Base-by-base conservation (phyloP, 225 moss, liverwort and hornwort species). In the Ulota crispa region DNA sequence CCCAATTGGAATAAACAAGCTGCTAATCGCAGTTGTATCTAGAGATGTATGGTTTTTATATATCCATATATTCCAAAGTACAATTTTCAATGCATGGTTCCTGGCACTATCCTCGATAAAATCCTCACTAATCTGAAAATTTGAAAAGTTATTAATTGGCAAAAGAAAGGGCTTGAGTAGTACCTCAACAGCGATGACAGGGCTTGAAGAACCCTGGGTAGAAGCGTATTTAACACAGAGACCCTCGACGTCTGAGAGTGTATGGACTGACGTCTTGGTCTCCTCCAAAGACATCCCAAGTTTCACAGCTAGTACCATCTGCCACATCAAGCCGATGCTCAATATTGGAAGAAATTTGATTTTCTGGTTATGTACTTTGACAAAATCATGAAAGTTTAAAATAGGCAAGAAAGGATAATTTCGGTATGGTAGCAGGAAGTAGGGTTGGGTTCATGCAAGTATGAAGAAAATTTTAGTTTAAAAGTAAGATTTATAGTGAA, bases 271-370 rank as follows among this genome's bases (percentile, higher is more conserved):
- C 13, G 86, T 78, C 45, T 78, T 83, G 21, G 91, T 90, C 83
- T 91, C 94, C 69, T 87, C 61, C 20, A 89, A 79, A 6, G 88
- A 72, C 93, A 94, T 93, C 64, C 94, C 94, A 68, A 99, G 86
- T 83, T 94, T 94, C 67, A 80, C 89, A 52, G 90, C 98, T 14
- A 99, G 70, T 27, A 99, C 92, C 98, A 99, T 99, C 93, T 96
- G 86, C 71, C 76, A 80, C 28, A 53, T 41, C 39, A 27, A 60
- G 60, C 14, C 60, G 2, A 2, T 26, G 5, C 26, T 27, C 14
- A n/a, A 4, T 27, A 60, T 60, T 60, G 60, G 13, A 5, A 60
- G 27, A 50, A 50, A 50, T 50, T 14, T 27, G 13, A n/a, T 2
- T 60, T 27, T 27, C 26, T 26, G 26, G 13, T 12, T 60, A 27